Percentiles rank a stretch among this genome's conserved stretches.
Conservation (phyloP, 768 basidiomycete genomes). For the Lentinus tigrinus region DNA sequence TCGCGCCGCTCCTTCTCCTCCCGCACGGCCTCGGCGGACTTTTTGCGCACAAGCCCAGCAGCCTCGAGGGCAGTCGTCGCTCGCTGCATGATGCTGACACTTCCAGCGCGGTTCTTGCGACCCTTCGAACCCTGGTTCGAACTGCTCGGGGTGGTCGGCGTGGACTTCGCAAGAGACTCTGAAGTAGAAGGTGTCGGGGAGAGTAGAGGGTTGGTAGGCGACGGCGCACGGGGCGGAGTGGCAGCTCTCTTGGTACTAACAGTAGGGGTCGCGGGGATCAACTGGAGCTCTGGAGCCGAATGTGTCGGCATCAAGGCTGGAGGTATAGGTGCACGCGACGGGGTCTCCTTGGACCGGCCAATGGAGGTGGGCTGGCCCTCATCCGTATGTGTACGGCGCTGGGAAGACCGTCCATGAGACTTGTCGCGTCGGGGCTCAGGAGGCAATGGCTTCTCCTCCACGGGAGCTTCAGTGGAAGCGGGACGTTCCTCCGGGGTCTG, state of each 20-base stretch:
- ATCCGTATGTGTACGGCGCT: neutral
- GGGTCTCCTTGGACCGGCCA: constrained; percentile 2
- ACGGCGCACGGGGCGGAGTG: constrained; percentile 51
- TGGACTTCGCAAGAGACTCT: constrained; percentile 51
- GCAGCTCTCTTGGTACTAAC: constrained; percentile 37
- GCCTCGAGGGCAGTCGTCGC: constrained; percentile 90
- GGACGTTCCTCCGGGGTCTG: neutral
- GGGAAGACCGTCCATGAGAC: constrained; percentile 7
- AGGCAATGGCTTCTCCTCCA: neutral
- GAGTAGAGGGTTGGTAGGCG: constrained; percentile 35
- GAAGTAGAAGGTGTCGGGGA: constrained; percentile 61
- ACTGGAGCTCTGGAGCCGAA: constrained; percentile 60
- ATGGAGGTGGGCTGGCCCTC: constrained; percentile 8
- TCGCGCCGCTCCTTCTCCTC: constrained; percentile 60
- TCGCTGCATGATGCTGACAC: constrained; percentile 94
- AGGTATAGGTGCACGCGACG: constrained; percentile 16
- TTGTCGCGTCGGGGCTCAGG: constrained; percentile 8
- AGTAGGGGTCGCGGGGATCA: constrained; percentile 80
- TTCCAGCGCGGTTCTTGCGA: constrained; percentile 74
- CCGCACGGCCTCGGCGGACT: constrained; percentile 70
- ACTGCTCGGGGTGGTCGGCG: constrained; percentile 69
- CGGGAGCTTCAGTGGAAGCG: neutral
- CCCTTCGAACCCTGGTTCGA: constrained; percentile 47
- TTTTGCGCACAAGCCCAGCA: constrained; percentile 80
- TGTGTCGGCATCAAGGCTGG: constrained; percentile 32